These are phyloP conservation scores for Didymella exigua DNA, from an alignment of 2,329 filamentous ascomycete genomes.

Conservation along the genomic window DNA sequence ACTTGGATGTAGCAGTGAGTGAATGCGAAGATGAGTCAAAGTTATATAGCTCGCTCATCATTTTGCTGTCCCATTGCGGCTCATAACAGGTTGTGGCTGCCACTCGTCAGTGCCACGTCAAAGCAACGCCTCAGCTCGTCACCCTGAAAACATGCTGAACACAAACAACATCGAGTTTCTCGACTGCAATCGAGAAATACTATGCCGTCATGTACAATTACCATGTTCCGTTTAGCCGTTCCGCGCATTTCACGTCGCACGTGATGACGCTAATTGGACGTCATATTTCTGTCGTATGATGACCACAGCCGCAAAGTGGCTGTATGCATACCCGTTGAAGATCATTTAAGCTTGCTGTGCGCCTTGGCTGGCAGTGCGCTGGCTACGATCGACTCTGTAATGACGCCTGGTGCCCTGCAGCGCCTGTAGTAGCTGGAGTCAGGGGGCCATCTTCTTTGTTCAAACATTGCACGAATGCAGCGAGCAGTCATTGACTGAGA, in stretches of 20 bases:
- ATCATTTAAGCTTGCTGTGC: background rate
- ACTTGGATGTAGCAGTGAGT: background rate
- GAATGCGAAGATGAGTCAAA: background rate
- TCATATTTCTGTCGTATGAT: conserved; percentile 7
- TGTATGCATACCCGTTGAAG: background rate
- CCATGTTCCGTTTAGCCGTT: background rate
- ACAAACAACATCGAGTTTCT: background rate
- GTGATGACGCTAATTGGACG: conserved; percentile 9
- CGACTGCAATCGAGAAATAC: background rate
- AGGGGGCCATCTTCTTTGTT: background rate
- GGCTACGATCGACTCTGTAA: background rate
- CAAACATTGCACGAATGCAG: background rate
- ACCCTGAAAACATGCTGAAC: background rate
- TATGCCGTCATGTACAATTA: conserved; percentile 2
- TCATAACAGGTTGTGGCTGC: background rate
- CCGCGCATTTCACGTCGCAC: conserved; percentile 2
- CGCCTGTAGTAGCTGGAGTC: background rate
- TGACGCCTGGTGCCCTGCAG: background rate
- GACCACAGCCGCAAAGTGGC: background rate
- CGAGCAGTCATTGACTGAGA: background rate
- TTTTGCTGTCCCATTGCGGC: background rate
- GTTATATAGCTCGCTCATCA: background rate
- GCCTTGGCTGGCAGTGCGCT: conserved; percentile 1
- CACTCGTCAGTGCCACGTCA: conserved; percentile 4
- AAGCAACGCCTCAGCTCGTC: background rate